phyloP scores from a whole-genome alignment of 176 grass and related monocot genomes.

The Sorghum bicolor region DNA sequence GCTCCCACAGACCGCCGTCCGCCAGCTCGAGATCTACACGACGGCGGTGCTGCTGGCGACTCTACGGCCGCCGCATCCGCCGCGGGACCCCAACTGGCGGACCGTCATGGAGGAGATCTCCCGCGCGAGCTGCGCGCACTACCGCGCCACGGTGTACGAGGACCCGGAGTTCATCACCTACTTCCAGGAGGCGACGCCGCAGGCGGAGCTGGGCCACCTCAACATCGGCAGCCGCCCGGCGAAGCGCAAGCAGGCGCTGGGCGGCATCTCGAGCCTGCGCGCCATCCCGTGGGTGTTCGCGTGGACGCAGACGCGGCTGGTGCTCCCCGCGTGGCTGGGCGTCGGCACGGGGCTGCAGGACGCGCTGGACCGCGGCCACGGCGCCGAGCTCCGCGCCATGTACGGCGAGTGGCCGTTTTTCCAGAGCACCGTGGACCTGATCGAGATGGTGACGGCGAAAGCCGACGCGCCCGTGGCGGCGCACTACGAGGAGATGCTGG shows the following conservation, averaged over 20 bases:
- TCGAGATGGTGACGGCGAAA: conserved; percentile 94
- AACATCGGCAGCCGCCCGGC: conserved; percentile 87
- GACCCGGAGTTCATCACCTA: conserved; percentile 82
- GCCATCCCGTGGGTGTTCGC: conserved; percentile 96
- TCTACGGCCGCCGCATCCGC: conserved; percentile 64
- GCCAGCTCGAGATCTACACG: conserved; percentile 90
- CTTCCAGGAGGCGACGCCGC: conserved; percentile 93
- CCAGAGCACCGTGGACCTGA: conserved; percentile 81
- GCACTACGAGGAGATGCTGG: conserved; percentile 78
- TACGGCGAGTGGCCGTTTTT: conserved; percentile 94
- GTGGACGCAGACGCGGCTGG: conserved; percentile 94
- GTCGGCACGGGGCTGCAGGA: conserved; percentile 64
- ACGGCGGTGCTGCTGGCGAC: conserved; percentile 87
- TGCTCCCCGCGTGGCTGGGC: conserved; percentile 81
- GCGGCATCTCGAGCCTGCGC: conserved; percentile 64
- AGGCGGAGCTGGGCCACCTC: conserved; percentile 71
- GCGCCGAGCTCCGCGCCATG: conserved; percentile 65
- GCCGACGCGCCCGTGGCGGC: conserved; percentile 65
- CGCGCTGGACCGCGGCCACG: conserved; percentile 58
- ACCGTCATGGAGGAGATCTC: conserved; percentile 86
- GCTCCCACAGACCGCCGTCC: conserved; percentile 69
- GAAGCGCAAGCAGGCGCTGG: conserved; percentile 33
- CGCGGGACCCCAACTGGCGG: conserved; percentile 58
- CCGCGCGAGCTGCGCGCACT: conserved; percentile 63
- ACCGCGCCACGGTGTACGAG: conserved; percentile 76